phyloP scores from a whole-genome alignment of 768 basidiomycete species.

The Tremella yokohamensis region DNA sequence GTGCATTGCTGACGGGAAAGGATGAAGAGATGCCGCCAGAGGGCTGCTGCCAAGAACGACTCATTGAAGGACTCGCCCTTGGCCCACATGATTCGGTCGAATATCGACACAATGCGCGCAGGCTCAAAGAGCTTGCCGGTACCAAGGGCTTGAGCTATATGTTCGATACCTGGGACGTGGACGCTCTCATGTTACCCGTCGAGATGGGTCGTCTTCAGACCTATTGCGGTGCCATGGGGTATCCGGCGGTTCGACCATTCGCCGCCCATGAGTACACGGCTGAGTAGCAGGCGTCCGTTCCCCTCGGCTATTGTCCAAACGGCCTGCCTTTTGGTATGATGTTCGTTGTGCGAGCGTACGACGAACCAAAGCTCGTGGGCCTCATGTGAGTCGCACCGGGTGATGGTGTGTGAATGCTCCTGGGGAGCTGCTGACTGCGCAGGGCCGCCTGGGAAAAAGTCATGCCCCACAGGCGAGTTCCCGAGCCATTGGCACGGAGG shows the following conservation, averaged over 20 bases:
- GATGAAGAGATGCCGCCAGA: not conserved
- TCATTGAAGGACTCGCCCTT: not conserved
- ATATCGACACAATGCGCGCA: not conserved
- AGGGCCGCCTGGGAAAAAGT: no score
- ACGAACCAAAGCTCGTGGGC: constrained; percentile 10
- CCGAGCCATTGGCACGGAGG: no score
- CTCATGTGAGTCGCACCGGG: constrained; percentile 11
- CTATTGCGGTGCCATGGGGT: not conserved
- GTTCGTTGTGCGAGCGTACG: constrained; percentile 13
- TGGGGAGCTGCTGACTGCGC: no score
- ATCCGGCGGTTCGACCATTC: no score
- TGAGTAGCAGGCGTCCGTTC: constrained; percentile 1
- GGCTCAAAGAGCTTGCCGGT: not conserved
- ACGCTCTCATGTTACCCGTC: not conserved
- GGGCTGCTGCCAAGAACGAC: not conserved
- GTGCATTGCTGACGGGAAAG: not conserved
- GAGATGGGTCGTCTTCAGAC: not conserved
- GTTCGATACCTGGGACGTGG: not conserved
- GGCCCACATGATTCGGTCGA: not conserved
- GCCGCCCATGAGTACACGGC: not conserved
- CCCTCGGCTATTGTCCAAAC: constrained; percentile 13
- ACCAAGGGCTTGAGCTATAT: not conserved
- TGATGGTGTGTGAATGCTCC: no score
- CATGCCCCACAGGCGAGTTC: no score
- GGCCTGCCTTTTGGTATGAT: constrained; percentile 17